A percentile compares a stretch with the other conserved stretches of the same genome.
phyloP scores from a whole-genome alignment of 2,329 filamentous ascomycete species.

The Xylaria hypoxylon region DNA sequence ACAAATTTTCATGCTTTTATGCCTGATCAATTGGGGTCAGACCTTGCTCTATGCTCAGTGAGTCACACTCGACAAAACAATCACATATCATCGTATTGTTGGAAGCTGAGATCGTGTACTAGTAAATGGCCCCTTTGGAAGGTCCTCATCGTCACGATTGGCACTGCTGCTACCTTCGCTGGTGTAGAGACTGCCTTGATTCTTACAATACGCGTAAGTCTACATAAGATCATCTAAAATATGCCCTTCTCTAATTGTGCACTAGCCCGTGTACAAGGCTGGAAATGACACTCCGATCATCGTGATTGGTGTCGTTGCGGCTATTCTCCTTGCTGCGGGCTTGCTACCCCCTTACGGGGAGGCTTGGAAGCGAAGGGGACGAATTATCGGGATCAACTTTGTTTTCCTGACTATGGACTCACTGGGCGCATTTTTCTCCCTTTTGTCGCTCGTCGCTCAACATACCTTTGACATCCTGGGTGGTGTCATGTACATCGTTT shows the following conservation, averaged over 20 bases:
- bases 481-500: slow-evolving; percentile 69
- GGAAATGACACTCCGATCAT: slow-evolving; percentile 66
- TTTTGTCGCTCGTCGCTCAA: slow-evolving; percentile 72
- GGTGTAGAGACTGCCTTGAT: slow-evolving; percentile 68
- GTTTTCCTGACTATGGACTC: slow-evolving; percentile 71
- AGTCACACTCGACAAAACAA: slow-evolving; percentile 15
- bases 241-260: slow-evolving; percentile 17
- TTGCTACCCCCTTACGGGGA: slow-evolving; percentile 72
- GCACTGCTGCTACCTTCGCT: slow-evolving; percentile 59
- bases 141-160: slow-evolving; percentile 56
- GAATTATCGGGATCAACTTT: slow-evolving; percentile 71
- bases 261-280: slow-evolving; percentile 63
- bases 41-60: slow-evolving; percentile 52
- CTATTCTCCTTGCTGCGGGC: slow-evolving; percentile 66
- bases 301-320: slow-evolving; percentile 68
- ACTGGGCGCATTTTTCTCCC: slow-evolving; percentile 70
- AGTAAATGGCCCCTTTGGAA: slow-evolving; percentile 62
- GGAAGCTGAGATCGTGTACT: slow-evolving; percentile 9
- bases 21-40: slow-evolving; percentile 55
- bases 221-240: not conserved
- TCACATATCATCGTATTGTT: not conserved
- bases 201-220: slow-evolving; percentile 64
- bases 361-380: slow-evolving; percentile 69
- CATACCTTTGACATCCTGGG: slow-evolving; percentile 71
- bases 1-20: slow-evolving; percentile 55